phyloP scores from a whole-genome alignment of 805 yeast species.

The Tetrapisispora iriomotensis region DNA sequence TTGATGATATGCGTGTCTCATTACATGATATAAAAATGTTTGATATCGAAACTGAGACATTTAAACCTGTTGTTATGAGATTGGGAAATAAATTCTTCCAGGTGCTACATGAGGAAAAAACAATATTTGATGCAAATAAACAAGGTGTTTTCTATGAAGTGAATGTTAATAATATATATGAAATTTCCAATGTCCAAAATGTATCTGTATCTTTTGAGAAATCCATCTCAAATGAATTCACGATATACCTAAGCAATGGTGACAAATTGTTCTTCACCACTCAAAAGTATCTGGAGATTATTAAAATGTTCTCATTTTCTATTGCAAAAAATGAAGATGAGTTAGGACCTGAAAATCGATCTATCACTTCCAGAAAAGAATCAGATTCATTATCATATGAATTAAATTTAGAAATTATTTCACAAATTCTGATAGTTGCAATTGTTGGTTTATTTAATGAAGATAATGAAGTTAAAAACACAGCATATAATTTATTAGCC shows the following conservation, averaged over 20 bases:
- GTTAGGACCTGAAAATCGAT: constrained; percentile 11
- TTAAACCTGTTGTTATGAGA: constrained; percentile 51
- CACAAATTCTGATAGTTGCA: constrained; percentile 52
- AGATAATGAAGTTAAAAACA: constrained; percentile 47
- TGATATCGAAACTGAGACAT: constrained; percentile 39
- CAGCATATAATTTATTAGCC: constrained; percentile 55
- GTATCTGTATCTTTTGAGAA: constrained; percentile 35
- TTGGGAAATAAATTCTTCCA: constrained; percentile 66
- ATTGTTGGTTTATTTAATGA: constrained; percentile 59
- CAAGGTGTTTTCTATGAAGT: constrained; percentile 29
- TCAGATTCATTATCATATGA: constrained; percentile 11
- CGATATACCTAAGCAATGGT: constrained; percentile 33
- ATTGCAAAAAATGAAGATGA: constrained; percentile 43
- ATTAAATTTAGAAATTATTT: constrained; percentile 37
- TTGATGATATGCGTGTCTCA: constrained; percentile 42
- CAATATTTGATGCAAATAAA: constrained; percentile 30
- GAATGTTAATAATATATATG: constrained; percentile 35
- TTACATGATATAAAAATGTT: constrained; percentile 44
- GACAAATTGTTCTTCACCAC: constrained; percentile 36
- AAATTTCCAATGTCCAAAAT: constrained; percentile 32
- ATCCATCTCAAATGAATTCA: constrained; percentile 42
- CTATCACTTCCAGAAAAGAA: constrained; percentile 4
- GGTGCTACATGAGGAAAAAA: constrained; percentile 38
- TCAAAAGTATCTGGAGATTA: constrained; percentile 49
- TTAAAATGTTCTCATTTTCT: constrained; percentile 59